These are phyloP conservation scores for Eleusine indica DNA, from an alignment of 176 grass and related monocot species.

Conservation along the genomic window DNA sequence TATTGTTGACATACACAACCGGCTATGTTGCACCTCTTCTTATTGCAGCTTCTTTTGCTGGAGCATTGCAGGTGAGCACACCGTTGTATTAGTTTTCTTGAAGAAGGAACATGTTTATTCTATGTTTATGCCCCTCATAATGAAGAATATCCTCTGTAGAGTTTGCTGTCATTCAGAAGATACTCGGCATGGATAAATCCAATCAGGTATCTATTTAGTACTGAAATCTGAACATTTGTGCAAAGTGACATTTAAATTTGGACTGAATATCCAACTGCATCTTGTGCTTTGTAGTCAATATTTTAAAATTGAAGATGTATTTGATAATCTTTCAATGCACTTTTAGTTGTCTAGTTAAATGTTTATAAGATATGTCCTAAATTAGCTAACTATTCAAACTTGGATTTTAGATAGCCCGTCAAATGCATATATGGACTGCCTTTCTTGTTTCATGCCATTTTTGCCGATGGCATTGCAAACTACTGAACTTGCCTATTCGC, in stretches of 20 bases:
- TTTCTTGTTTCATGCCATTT: not conserved
- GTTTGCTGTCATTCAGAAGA: constrained; percentile 85
- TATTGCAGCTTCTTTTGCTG: constrained; percentile 95
- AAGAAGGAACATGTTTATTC: constrained; percentile 20
- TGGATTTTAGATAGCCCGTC: not conserved
- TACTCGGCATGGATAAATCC: constrained; percentile 97
- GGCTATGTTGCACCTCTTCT: constrained; percentile 97
- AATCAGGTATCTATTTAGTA: constrained; percentile 68
- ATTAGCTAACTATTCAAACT: not conserved
- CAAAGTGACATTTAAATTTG: not conserved
- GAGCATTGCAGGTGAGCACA: constrained; percentile 77
- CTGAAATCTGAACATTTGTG: constrained; percentile 16
- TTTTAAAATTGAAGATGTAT: not conserved
- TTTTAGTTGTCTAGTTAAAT: not conserved
- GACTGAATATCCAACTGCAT: not conserved
- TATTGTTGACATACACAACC: constrained; percentile 93
- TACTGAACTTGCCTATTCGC: not conserved
- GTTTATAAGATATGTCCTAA: not conserved
- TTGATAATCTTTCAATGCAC: not conserved
- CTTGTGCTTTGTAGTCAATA: not conserved
- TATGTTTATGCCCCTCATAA: constrained; percentile 21
- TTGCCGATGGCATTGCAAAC: not conserved
- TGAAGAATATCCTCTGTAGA: constrained; percentile 59
- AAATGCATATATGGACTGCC: not conserved
- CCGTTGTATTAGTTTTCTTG: not conserved